Conservation (phyloP, 768 basidiomycete genomes). For the Rhizopogon roseolus region DNA sequence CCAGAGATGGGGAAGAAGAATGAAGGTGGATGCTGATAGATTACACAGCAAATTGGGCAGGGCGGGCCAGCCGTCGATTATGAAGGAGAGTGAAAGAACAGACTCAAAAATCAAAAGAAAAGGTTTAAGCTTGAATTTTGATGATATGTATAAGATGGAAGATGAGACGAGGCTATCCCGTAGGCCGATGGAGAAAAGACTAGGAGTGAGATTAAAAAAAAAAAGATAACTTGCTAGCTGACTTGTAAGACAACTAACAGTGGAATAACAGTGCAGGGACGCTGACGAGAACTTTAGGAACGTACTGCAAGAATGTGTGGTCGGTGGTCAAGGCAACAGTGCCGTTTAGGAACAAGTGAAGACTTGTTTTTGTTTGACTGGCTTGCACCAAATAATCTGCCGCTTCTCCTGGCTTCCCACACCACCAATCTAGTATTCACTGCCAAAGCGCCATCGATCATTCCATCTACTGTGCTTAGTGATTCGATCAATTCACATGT, state of each 20-base stretch:
- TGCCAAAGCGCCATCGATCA: not conserved
- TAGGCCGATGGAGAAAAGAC: constrained; percentile 20
- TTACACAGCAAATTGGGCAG: constrained; percentile 22
- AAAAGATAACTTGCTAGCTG: not conserved
- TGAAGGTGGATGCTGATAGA: constrained; percentile 32
- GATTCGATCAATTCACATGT: no score
- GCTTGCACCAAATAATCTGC: not conserved
- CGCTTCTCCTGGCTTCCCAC: not conserved
- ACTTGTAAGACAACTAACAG: not conserved
- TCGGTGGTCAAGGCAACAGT: constrained; percentile 53
- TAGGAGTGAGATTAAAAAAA: constrained; percentile 21
- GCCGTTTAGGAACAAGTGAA: constrained; percentile 15
- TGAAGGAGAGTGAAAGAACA: constrained; percentile 9
- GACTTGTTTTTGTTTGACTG: not conserved
- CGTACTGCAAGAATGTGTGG: constrained; percentile 21
- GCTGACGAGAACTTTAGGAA: constrained; percentile 27
- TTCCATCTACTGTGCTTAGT: not conserved
- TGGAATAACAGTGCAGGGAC: constrained; percentile 7
- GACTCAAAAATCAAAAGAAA: no score
- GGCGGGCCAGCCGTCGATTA: constrained; percentile 55
- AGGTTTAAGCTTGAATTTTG: no score
- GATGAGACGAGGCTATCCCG: constrained; percentile 9
- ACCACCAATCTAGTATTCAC: not conserved
- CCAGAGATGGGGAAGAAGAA: constrained; percentile 17
- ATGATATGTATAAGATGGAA: not conserved